phyloP scores from a whole-genome alignment of 2,329 filamentous ascomycete genomes.

The Aspergillus pseudoviridinutans region DNA sequence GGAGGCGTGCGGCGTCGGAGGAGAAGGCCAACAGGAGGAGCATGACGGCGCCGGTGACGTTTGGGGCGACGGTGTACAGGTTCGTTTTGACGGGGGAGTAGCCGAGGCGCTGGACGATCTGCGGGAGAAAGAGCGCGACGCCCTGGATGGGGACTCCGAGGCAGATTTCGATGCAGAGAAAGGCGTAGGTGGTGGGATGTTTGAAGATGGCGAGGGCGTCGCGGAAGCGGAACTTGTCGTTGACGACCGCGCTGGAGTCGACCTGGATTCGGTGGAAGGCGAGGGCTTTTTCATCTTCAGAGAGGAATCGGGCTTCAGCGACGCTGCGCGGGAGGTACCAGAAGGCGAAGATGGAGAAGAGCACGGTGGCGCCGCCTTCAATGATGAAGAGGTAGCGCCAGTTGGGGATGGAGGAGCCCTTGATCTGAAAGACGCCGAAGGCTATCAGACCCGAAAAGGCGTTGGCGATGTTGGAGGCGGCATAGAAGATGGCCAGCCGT shows the following conservation, averaged over 20 bases:
- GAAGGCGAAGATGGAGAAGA: slow-evolving; percentile 61
- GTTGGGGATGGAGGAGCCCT: slow-evolving; percentile 43
- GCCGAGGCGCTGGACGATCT: slow-evolving; percentile 52
- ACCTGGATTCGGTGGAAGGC: slow-evolving; percentile 71
- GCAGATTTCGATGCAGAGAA: slow-evolving; percentile 56
- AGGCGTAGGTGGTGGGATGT: slow-evolving; percentile 51
- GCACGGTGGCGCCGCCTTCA: slow-evolving; percentile 56
- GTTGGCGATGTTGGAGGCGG: slow-evolving; percentile 68
- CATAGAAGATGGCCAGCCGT: slow-evolving; percentile 70
- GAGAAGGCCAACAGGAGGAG: slow-evolving; percentile 68
- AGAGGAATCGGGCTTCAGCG: slow-evolving; percentile 62
- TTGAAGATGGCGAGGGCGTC: slow-evolving; percentile 53
- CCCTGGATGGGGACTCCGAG: slow-evolving; percentile 57
- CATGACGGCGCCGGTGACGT: slow-evolving; percentile 68
- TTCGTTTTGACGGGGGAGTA: slow-evolving; percentile 65
- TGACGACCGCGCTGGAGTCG: slow-evolving; percentile 64
- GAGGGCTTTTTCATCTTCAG: slow-evolving; percentile 60
- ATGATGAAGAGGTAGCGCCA: slow-evolving; percentile 56
- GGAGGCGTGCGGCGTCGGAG: slow-evolving; percentile 62
- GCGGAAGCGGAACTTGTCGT: slow-evolving; percentile 52
- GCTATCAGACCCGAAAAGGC: slow-evolving; percentile 60
- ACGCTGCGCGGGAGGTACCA: slow-evolving; percentile 66
- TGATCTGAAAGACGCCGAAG: slow-evolving; percentile 59
- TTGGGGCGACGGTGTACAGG: slow-evolving; percentile 76
- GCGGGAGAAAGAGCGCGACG: slow-evolving; percentile 55